A percentile compares a stretch with the other conserved stretches of the same genome.
Conservation (phyloP, 2,329 filamentous ascomycete species). For the Colletotrichum neosansevieriae region DNA sequence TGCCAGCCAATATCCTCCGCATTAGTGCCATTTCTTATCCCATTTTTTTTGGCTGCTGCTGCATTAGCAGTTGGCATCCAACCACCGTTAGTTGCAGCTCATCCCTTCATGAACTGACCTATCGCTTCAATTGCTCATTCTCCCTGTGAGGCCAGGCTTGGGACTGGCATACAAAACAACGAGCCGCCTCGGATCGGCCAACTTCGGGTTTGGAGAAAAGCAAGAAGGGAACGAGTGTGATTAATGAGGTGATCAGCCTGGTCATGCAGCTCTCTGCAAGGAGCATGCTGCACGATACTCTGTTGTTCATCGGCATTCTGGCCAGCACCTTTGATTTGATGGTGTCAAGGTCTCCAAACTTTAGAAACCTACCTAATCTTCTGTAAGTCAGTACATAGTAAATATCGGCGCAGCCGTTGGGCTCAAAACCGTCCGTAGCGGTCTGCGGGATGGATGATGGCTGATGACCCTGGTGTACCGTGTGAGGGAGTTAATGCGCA, state of each 20-base stretch:
- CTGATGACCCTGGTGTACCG: neutral
- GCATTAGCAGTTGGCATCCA: neutral
- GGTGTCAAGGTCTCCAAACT: neutral
- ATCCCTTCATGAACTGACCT: neutral
- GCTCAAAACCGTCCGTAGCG: neutral
- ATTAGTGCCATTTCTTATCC: neutral
- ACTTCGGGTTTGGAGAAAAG: neutral
- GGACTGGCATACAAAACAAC: neutral
- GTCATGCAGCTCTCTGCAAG: neutral
- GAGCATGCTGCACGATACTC: neutral
- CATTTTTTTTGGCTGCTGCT: too few relatives aligned
- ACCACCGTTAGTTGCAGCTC: neutral
- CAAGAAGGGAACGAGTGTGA: neutral
- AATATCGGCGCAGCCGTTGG: too few relatives aligned
- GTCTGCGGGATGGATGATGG: neutral
- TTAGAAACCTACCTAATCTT: neutral
- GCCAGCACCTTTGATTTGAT: neutral
- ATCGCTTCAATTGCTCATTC: neutral
- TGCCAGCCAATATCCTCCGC: neutral
- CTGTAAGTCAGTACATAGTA: neutral
- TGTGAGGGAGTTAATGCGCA: constrained; percentile 14
- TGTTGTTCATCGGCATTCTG: neutral
- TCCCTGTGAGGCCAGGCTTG: neutral
- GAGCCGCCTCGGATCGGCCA: neutral
- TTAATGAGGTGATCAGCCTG: neutral